A percentile compares a stretch with the other conserved stretches of the same genome.
phyloP scores from a whole-genome alignment of 352 stramenopile genomes.

The Phytophthora sojae region DNA sequence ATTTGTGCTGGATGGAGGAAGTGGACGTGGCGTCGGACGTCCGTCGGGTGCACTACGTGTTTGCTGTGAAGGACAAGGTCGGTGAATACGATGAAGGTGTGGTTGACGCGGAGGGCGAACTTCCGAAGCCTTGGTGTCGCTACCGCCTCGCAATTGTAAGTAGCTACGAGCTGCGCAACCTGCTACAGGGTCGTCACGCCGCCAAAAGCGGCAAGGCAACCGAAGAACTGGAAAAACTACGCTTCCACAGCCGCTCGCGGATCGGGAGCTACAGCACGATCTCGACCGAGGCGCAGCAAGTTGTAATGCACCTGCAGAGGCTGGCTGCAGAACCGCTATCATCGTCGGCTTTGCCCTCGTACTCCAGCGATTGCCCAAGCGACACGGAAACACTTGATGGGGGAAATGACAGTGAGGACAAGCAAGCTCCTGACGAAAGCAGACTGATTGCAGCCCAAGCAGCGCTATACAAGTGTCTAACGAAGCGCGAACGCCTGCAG shows the following conservation, averaged over 20 bases:
- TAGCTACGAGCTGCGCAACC: constrained; percentile 61
- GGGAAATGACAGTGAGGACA: constrained; percentile 11
- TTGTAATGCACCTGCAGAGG: constrained; percentile 48
- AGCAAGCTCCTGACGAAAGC: constrained; percentile 23
- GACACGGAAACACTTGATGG: constrained; percentile 33
- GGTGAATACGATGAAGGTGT: constrained; percentile 38
- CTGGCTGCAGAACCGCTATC: constrained; percentile 29
- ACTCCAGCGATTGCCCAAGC: constrained; percentile 31
- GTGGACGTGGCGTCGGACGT: constrained; percentile 65
- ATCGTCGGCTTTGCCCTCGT: constrained; percentile 15
- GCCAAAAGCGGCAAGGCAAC: constrained; percentile 22
- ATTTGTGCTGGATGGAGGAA: constrained; percentile 82
- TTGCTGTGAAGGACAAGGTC: constrained; percentile 46
- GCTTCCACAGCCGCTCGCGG: constrained; percentile 74
- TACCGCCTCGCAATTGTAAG: constrained; percentile 68
- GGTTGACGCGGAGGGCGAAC: constrained; percentile 19
- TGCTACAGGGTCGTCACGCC: constrained; percentile 45
- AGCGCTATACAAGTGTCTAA: constrained; percentile 68
- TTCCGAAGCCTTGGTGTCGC: neutral
- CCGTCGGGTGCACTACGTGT: constrained; percentile 75
- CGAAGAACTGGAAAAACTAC: constrained; percentile 42
- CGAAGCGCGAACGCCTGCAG: constrained; percentile 58
- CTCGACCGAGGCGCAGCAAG: constrained; percentile 52
- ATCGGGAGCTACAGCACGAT: constrained; percentile 84
- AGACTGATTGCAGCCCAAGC: constrained; percentile 53